A percentile compares a stretch with the other conserved stretches of the same genome.
phyloP scores from a whole-genome alignment of 1,284 basidiomycete genomes.

The Prillingera fragicola region DNA sequence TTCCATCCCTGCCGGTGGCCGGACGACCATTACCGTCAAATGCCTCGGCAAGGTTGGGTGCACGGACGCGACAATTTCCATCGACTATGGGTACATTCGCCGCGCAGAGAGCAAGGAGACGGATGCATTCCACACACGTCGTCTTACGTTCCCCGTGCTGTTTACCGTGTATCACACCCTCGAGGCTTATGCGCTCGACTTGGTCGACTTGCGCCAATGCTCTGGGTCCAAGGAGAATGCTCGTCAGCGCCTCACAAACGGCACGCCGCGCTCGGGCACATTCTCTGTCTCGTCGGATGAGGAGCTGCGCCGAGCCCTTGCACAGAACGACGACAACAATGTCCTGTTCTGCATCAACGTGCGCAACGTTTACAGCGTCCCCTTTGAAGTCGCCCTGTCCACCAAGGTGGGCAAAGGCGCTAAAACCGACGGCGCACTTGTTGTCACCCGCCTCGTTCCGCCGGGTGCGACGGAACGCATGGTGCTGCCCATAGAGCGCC shows the following conservation, averaged over 20 bases:
- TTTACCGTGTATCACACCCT: slow-evolving; percentile 91
- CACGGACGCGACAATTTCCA: slow-evolving; percentile 66
- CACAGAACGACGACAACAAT: slow-evolving; percentile 59
- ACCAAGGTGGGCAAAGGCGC: slow-evolving; percentile 32
- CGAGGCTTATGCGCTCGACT: slow-evolving; percentile 72
- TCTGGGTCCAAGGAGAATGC: too few species aligned
- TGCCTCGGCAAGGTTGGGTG: slow-evolving; percentile 87
- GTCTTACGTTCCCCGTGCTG: slow-evolving; percentile 73
- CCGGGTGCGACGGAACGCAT: slow-evolving; percentile 78
- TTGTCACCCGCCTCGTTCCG: slow-evolving; percentile 61
- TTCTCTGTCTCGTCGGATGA: slow-evolving; percentile 28
- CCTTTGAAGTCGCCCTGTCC: slow-evolving; percentile 77
- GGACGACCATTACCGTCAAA: slow-evolving; percentile 60
- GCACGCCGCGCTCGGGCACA: slow-evolving; percentile 1
- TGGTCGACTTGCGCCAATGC: slow-evolving; percentile 56
- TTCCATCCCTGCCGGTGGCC: slow-evolving; percentile 64
- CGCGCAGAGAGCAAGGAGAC: slow-evolving; percentile 38
- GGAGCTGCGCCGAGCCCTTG: slow-evolving; percentile 33
- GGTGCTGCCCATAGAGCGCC: slow-evolving; percentile 68
- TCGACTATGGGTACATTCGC: slow-evolving; percentile 73
- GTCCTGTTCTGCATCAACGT: slow-evolving; percentile 83
- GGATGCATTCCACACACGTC: slow-evolving; percentile 66
- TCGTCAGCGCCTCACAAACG: slow-evolving; percentile 1
- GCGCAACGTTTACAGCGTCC: slow-evolving; percentile 77
- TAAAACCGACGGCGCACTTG: slow-evolving; percentile 26